phyloP scores from a whole-genome alignment of 345 rosid genomes.

The Gossypium turneri region DNA sequence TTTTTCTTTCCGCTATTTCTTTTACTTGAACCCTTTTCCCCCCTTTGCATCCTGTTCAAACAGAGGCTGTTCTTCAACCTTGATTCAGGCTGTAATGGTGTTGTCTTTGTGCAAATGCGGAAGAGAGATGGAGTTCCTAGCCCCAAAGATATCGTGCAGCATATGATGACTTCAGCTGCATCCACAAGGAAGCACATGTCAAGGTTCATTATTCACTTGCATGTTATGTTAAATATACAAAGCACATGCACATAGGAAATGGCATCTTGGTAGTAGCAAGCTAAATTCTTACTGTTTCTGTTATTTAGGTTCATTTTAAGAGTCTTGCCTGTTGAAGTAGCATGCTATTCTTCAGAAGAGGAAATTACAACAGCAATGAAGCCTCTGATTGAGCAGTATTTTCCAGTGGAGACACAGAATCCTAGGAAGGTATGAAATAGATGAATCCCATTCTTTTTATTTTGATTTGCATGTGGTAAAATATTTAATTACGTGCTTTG shows the following conservation, averaged over 20 bases:
- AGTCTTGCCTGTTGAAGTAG: slow-evolving; percentile 75
- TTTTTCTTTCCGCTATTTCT: background rate
- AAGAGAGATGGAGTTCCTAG: slow-evolving; percentile 75
- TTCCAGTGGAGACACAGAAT: slow-evolving; percentile 61
- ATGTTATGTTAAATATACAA: background rate
- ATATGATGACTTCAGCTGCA: slow-evolving; percentile 79
- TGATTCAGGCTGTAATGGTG: slow-evolving; percentile 93
- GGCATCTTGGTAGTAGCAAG: slow-evolving; percentile 3
- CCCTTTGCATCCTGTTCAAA: slow-evolving; percentile 14
- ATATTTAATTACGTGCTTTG: background rate
- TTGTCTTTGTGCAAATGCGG: slow-evolving; percentile 87
- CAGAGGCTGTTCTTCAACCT: slow-evolving; percentile 82
- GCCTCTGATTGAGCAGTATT: slow-evolving; percentile 65
- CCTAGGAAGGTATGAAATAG: slow-evolving; percentile 54
- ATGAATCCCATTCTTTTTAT: background rate
- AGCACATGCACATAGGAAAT: background rate
- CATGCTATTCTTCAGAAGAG: slow-evolving; percentile 96
- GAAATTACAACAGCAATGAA: slow-evolving; percentile 78
- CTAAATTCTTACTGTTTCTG: background rate
- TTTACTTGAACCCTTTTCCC: background rate
- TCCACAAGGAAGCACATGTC: slow-evolving; percentile 87
- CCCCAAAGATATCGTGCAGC: slow-evolving; percentile 81
- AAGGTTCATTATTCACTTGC: slow-evolving; percentile 43
- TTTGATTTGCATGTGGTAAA: background rate
- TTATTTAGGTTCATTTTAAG: slow-evolving; percentile 73